phyloP scores from a whole-genome alignment of 1,284 basidiomycete species.

The Sporisorium iseilematis-ciliati region DNA sequence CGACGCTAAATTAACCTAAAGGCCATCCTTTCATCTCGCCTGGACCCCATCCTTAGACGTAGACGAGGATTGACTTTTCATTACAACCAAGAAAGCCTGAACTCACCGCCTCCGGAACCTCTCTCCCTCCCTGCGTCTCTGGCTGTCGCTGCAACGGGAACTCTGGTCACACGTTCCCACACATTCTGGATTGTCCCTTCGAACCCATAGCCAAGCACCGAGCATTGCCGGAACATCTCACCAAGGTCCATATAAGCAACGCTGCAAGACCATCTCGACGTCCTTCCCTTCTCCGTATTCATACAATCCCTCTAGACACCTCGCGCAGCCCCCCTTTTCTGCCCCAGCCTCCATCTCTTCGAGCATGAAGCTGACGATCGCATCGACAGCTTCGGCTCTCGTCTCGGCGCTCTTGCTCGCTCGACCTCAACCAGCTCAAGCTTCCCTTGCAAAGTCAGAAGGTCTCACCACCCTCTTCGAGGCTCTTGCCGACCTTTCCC shows the following conservation, averaged over 20 bases:
- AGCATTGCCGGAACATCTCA: not conserved
- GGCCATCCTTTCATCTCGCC: constrained; percentile 20
- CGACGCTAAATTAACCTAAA: not conserved
- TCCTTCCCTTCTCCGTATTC: not conserved
- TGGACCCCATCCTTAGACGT: not conserved
- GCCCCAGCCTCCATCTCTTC: not conserved
- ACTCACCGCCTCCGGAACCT: not conserved
- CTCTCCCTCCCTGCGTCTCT: not conserved
- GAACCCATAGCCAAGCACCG: not conserved
- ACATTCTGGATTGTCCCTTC: not conserved
- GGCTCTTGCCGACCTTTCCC: constrained; percentile 47
- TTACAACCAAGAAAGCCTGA: not conserved
- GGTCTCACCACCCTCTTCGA: constrained; percentile 43
- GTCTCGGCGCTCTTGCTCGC: constrained; percentile 26
- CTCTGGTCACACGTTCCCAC: not conserved
- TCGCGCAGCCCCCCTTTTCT: not conserved
- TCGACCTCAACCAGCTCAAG: constrained; percentile 24
- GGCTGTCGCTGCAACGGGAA: not conserved
- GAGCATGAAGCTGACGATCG: constrained; percentile 23
- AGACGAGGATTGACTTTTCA: not conserved
- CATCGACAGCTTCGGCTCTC: constrained; percentile 32
- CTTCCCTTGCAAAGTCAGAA: constrained; percentile 37
- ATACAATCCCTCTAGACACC: not conserved
- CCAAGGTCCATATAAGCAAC: not conserved
- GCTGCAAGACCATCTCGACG: not conserved